Base-by-base conservation (phyloP, 2,329 filamentous ascomycete species). In the Trichoderma oligosporum region DNA sequence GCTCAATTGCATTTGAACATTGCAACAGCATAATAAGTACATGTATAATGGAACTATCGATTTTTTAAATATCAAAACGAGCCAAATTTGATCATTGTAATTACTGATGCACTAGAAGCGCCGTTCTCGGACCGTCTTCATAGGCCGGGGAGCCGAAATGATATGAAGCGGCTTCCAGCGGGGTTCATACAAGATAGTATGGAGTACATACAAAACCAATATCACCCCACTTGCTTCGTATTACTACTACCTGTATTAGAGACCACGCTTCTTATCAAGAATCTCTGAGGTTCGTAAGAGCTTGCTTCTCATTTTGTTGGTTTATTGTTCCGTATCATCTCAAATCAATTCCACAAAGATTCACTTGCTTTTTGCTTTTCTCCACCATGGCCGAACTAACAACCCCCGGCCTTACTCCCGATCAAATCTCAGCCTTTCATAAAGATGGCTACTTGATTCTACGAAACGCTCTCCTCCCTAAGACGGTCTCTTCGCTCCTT, bases 361-460 rank as follows among this genome's bases (percentile, higher is more conserved):
- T 31, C 22, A 5, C 27, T 31, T 31, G 8, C 20, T n/a, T 31
- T 22, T 29, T 16, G 11, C 6, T 24, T 12, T 11, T 18, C 38
- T 27, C 24, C 45, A 68, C 66, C 64, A 44, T 63, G 22, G 46
- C 58, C 16, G 51, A 61, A 41, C 25, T 60, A 45, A 55, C 61
- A 45, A 55, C 58, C 5, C 47, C 58, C 14, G 87, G 87, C 57
- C 87, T 97, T 58, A 87, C 86, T 14, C 72, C 84, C 41, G 78
- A 82, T 29, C 91, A 97, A 69, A 75, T 94, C 45, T 70, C 81
- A 47, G 78, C 80, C 67, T 97, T 95, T 78, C 72, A 87, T 64
- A 78, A 82, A 49, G 89, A 97, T 76, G 94, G 94, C 74, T 97
- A 95, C 75, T 86, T 97, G 60, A 82, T 97, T 66, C 82, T 99